Evolutionary conservation across 257 asterid species (phyloP).

Genomic region (Misopates orontium): DNA sequence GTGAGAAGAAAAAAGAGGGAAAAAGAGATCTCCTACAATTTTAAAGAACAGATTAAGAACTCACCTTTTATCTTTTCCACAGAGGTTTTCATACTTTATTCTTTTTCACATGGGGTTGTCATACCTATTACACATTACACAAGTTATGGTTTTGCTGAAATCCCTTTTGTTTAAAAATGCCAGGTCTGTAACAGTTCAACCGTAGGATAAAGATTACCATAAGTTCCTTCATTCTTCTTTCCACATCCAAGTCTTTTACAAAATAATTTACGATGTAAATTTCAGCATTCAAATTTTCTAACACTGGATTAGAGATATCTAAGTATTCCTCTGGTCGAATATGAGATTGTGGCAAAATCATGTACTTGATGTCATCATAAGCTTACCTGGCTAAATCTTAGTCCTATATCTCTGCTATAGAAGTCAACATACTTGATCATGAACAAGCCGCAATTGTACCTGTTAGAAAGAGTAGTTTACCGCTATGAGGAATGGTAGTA

Average conservation of each 20-base stretch:
- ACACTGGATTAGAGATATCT: no score
- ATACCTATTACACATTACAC: no score
- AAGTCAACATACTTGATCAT: slow-evolving; percentile 76
- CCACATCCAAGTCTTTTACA: neutral
- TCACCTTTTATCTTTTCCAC: no score
- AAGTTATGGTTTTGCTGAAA: no score
- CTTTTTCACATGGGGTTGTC: no score
- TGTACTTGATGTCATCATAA: slow-evolving; percentile 6
- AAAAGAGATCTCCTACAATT: no score
- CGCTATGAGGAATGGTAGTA: neutral
- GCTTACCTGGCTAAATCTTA: slow-evolving; percentile 64
- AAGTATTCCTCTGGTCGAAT: neutral
- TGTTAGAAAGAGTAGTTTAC: slow-evolving; percentile 31
- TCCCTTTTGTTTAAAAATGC: no score
- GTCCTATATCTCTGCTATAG: slow-evolving; percentile 60
- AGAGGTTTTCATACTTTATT: no score
- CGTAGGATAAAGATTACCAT: no score
- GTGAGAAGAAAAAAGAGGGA: no score
- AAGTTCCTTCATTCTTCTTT: neutral
- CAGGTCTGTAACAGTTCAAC: no score
- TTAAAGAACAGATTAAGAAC: no score
- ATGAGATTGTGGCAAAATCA: neutral
- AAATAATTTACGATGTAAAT: neutral
- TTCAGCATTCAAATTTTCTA: neutral
- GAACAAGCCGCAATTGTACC: slow-evolving; percentile 80